Base-by-base conservation (phyloP, 768 basidiomycete species). In the Kwoniella dendrophila region DNA sequence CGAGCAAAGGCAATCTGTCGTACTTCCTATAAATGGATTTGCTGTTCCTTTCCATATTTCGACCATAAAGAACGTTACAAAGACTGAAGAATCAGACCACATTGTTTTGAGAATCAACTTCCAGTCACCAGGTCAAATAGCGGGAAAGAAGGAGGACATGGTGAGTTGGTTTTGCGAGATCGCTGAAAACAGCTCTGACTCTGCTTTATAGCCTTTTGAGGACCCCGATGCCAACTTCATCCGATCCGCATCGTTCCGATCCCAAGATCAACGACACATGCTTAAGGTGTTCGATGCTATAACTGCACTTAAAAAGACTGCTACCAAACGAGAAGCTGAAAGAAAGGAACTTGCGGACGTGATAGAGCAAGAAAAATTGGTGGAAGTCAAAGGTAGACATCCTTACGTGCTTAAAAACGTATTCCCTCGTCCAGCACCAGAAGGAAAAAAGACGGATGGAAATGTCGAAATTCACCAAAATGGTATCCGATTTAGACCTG, bases 311-410 rank as follows among this genome's bases (percentile, higher is more conserved):
- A 95, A 97, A 83, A 97, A 96, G 79, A 90, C 92, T 59, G 92
- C 92, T 45, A 94, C 92, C 77, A 99, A 98, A 81, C 86, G 92
- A 32, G 96, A 98, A 76, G 92, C 92, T 62, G 94, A 98, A 80
- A 90, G 91, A 84, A 96, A 94, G 79, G 94, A 97, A 78, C 88
- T 98, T 87, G 95, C 95, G 1, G 95, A 99, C 73, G 95, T 98
- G 44, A 85, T 98, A 49, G 92, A 97, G 77, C 96, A 99, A 82
- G 96, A 88, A 59, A 86, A 85, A 52, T 83, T 98, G 14, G 81
- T 89, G 49, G 96, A 98, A 80, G 80, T 95, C 60, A 95, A 91
- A 80, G 81, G 76, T 20, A 84, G 91, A 63, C 83, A 91, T 63
- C 92, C 95, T 16, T 84, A 84, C 62, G 90, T 89, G 72, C 85